These are phyloP conservation scores for Candida stauntonica DNA, from an alignment of 805 yeast species.

Conservation along the genomic window DNA sequence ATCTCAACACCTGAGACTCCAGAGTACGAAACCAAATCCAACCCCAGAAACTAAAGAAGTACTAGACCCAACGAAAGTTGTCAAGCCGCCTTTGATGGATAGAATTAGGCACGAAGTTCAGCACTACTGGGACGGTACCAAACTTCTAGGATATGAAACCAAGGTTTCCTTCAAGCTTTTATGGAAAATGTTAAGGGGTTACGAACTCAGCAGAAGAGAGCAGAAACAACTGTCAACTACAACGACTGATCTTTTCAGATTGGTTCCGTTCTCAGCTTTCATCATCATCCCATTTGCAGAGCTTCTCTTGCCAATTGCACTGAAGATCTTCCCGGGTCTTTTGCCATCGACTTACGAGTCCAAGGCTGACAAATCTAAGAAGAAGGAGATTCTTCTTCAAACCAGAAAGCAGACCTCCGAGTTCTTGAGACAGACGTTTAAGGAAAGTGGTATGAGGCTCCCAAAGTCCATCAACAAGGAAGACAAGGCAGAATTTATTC, in stretches of 20 bases:
- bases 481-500: slow-evolving; percentile 72
- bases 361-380: slow-evolving; percentile 53
- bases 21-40: neutral
- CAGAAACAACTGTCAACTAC: slow-evolving; percentile 85
- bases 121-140: slow-evolving; percentile 96
- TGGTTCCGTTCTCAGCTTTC: slow-evolving; percentile 92
- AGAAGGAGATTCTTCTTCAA: slow-evolving; percentile 49
- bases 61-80: slow-evolving; percentile 20
- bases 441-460: slow-evolving; percentile 63
- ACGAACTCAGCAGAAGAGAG: slow-evolving; percentile 88
- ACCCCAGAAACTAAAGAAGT: neutral
- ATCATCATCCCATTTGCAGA: slow-evolving; percentile 93
- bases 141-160: slow-evolving; percentile 84
- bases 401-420: slow-evolving; percentile 62
- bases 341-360: slow-evolving; percentile 91
- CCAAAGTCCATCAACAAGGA: slow-evolving; percentile 62
- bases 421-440: slow-evolving; percentile 60
- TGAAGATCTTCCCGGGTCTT: slow-evolving; percentile 89
- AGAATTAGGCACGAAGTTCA: slow-evolving; percentile 82
- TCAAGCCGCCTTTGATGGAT: slow-evolving; percentile 65
- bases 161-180: slow-evolving; percentile 78
- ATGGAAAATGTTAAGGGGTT: slow-evolving; percentile 81
- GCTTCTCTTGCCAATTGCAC: slow-evolving; percentile 79
- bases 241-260: slow-evolving; percentile 73
- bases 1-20: neutral